Base-by-base conservation (phyloP, 1,284 basidiomycete species). In the Cerioporus squamosus region DNA sequence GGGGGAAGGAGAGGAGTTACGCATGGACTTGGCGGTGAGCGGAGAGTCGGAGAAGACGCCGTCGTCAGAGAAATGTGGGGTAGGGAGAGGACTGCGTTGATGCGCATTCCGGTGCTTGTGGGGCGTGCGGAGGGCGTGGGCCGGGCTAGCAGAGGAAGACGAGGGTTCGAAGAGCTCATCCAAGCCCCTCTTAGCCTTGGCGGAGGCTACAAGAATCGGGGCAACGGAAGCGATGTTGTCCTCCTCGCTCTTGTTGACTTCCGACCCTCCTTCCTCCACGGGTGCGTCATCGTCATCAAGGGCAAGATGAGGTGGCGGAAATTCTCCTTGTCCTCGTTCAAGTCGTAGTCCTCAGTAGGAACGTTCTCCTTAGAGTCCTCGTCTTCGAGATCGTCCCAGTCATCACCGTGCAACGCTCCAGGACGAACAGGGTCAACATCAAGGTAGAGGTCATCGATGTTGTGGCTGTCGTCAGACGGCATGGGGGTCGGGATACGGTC, bases 391-490 rank as follows among this genome's bases (percentile, higher is more conserved):
- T 61, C 54, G 2, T 59, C 64, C 9, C 26, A 42, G 15, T 54
- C 39, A n/a, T 53, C 49, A 2, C 53, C 20, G 4, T 58, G 55
- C 5, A 53, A 39, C 3, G 22, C 47, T 1, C 39, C 49, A n/a
- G 59, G 46, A 9, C 53, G 62, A 1, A 53, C 48, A 18, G 66
- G 63, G 44, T 66, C 60, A 12, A 65, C 51, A 33, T 66, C 67
- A 12, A 64, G 36, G 49, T 69, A 70, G 12, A 69, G 57, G 50
- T 70, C 65, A 47, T 69, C 66, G 44, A 65, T 66, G 9, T 65
- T 60, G 62, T 66, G 61, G 22, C 59, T 55, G 29, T 62, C 62
- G 43, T 64, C 65, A 0, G 62, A 64, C 3, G 61, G 59, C 5
- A 62, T 47, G 2, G 63, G 64, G 3, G 65, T 64, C 23, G 61